Evolutionary conservation across 495 filamentous ascomycete genomes (phyloP).

Genomic region (Talaromyces borbonicus): DNA sequence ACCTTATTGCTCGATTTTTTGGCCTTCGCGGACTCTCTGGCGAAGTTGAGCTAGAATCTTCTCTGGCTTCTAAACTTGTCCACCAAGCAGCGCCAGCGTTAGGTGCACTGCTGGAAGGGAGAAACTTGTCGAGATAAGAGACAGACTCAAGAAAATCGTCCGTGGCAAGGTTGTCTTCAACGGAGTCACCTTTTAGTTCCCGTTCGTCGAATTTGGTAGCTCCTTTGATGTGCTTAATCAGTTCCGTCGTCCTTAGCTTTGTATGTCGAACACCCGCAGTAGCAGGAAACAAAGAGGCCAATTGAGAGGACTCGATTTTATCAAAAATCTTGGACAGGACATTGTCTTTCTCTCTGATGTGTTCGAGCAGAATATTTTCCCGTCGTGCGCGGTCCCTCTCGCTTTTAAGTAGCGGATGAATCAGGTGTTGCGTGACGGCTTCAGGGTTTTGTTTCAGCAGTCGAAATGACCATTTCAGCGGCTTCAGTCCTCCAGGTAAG

Average conservation of each 20-base stretch:
- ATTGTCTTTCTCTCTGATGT: conserved; percentile 66
- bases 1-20: background rate
- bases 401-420: conserved; percentile 58
- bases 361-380: conserved; percentile 46
- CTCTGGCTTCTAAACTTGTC: conserved; percentile 15
- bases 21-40: background rate
- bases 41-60: background rate
- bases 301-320: conserved; percentile 59
- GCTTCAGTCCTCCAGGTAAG: conserved; percentile 56
- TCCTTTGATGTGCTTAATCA: conserved; percentile 36
- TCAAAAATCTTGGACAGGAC: conserved; percentile 67
- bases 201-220: conserved; percentile 36
- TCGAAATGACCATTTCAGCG: conserved; percentile 59
- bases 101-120: background rate
- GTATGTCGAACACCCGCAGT: conserved; percentile 35
- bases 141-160: background rate
- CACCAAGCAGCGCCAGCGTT: conserved; percentile 30
- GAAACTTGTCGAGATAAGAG: background rate
- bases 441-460: conserved; percentile 46
- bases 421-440: conserved; percentile 47
- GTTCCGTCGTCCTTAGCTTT: conserved; percentile 24
- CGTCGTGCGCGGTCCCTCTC: conserved; percentile 40
- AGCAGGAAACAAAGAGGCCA: conserved; percentile 61
- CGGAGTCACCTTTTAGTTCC: conserved; percentile 19
- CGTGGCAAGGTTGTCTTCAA: background rate